Conservation (phyloP, 2,329 filamentous ascomycete genomes). For the Neopestalotiopsis clavispora region DNA sequence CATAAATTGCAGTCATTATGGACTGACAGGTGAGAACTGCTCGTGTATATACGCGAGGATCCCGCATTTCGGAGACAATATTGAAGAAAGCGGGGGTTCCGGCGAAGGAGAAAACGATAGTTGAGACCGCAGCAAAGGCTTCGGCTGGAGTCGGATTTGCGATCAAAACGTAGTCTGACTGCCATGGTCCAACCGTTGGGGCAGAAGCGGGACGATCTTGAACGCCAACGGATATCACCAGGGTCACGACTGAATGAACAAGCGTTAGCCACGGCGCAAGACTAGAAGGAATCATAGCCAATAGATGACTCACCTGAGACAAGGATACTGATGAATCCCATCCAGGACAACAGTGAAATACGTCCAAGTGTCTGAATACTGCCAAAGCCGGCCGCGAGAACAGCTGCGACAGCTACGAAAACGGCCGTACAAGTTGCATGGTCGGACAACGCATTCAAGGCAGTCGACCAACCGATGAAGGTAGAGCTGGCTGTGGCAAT, state of each 20-base stretch:
- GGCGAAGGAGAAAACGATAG: not conserved
- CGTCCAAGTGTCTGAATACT: not conserved
- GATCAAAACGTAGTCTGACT: not conserved
- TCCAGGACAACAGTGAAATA: not conserved
- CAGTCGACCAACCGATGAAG: not conserved
- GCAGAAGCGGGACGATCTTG: not conserved
- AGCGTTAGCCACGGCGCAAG: too few relatives aligned
- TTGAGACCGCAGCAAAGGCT: not conserved
- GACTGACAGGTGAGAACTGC: not conserved
- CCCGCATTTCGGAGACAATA: not conserved
- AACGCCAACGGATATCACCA: not conserved
- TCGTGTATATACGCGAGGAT: not conserved
- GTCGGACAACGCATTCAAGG: not conserved
- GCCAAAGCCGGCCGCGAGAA: not conserved
- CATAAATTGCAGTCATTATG: not conserved
- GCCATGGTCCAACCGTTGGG: not conserved
- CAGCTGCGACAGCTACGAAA: not conserved
- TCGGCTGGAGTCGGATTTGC: not conserved
- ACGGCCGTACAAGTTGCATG: not conserved
- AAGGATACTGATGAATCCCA: not conserved
- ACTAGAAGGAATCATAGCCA: too few relatives aligned
- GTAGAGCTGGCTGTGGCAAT: not conserved
- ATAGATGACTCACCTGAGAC: not conserved
- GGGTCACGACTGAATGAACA: not conserved
- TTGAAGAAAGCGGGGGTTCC: not conserved